A percentile compares a stretch with the other conserved stretches of the same genome.
These are phyloP conservation scores for Penicillium atrosanguineum DNA, from an alignment of 495 filamentous ascomycete species.

Conservation along the genomic window DNA sequence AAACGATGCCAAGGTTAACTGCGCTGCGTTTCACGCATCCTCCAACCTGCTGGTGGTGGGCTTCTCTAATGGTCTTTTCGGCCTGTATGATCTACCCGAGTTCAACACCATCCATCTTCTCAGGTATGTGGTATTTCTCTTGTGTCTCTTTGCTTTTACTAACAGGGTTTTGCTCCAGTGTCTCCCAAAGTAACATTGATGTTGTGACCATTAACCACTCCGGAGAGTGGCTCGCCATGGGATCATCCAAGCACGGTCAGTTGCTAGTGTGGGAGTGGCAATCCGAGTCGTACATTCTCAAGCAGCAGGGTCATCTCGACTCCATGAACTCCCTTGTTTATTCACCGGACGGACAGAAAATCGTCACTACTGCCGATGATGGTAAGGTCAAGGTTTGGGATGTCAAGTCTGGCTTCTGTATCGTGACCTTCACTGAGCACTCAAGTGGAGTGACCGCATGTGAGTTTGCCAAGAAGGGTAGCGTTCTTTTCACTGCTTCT, in stretches of 20 bases:
- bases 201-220: slow-evolving; percentile 88
- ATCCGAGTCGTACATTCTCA: slow-evolving; percentile 98
- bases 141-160: slow-evolving; percentile 12
- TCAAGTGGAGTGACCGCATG: slow-evolving; percentile 93
- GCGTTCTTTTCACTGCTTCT: slow-evolving; percentile 90
- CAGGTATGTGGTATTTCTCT: slow-evolving; percentile 38
- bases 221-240: slow-evolving; percentile 96
- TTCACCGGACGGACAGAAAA: slow-evolving; percentile 87
- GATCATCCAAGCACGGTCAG: slow-evolving; percentile 92
- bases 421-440: slow-evolving; percentile 97
- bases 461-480: slow-evolving; percentile 90
- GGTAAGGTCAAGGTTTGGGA: slow-evolving; percentile 99
- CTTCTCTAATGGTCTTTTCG: slow-evolving; percentile 92
- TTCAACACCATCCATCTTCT: slow-evolving; percentile 92
- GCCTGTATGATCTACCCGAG: slow-evolving; percentile 92
- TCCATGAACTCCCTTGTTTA: slow-evolving; percentile 93
- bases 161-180: slow-evolving; percentile 50
- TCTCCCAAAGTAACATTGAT: slow-evolving; percentile 94
- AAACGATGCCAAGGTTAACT: slow-evolving; percentile 80
- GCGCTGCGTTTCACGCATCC: slow-evolving; percentile 80
- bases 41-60: slow-evolving; percentile 87
- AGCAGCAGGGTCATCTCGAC: slow-evolving; percentile 96
- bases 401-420: slow-evolving; percentile 90
- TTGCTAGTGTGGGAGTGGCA: slow-evolving; percentile 99
- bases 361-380: slow-evolving; percentile 91